Base-by-base conservation (phyloP, 345 rosid genomes). In the Balakata baccata region DNA sequence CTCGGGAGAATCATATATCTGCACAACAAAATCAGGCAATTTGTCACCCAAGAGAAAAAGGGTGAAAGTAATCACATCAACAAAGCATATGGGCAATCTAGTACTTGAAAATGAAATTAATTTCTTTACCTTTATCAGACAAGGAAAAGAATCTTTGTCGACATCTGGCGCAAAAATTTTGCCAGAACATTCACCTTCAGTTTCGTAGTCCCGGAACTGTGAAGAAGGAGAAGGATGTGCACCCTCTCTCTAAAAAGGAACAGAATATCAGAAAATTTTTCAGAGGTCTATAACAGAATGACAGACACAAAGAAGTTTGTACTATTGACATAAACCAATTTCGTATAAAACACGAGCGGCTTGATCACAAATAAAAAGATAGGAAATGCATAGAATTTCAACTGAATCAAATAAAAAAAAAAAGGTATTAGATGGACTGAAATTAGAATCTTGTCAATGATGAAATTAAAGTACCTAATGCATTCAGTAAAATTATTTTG, bases 1-100 rank as follows among this genome's bases (percentile, higher is more conserved):
- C 81, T 91, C 97, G 34, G 87, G 88, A 75, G 87, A 76, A 82
- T 92, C 92, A 77, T 95, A 95, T 59, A 95, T 81, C 98, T 95
- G 88, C 66, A 70, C 16, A 20, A 69, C 10, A 41, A 8, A 39
- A 65, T 69, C 18, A 77, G 49, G 11, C 65, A 64, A 52, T 69
- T 68, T 11, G 45, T 63, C 70, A 72, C 9, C 43, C 52, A 43
- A 47, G 66, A 58, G 66, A 47, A 46, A 70, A 66, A 12, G 17
- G 22, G n/a, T 18, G 14, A 60, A 51, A 13, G 2, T 7, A 38
- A 8, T 76, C 37, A 18, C 5, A 22, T 23, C 45, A 45, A 22
- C 29, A 7, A 46, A 56, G 20, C 3, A 12, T 23, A 39, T 2
- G 9, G 46, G 46, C 46, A 60, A 7, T 23, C 14, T 0, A 49